Conservation (phyloP, 116 monocot genomes). For the Phalaenopsis hybrid region DNA sequence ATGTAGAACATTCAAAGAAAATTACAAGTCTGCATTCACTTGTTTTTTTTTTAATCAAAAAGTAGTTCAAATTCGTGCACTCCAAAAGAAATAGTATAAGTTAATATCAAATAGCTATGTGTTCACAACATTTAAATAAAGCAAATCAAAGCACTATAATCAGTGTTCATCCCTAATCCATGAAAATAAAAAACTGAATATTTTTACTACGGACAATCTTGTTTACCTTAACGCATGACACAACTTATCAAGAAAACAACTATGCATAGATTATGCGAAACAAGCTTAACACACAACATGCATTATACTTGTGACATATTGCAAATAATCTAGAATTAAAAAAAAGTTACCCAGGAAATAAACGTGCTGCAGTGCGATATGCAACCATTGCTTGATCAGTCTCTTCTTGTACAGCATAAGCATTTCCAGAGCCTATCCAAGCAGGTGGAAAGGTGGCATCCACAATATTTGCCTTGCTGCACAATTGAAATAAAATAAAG, state of each 20-base stretch:
- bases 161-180: not conserved
- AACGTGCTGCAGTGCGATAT: slow-evolving; percentile 79
- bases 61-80: not conserved
- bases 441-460: slow-evolving; percentile 93
- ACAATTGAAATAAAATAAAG: slow-evolving; percentile 2
- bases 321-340: not conserved
- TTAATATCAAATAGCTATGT: not conserved
- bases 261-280: not conserved
- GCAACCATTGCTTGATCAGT: slow-evolving; percentile 90
- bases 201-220: not conserved
- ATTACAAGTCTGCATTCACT: too few relatives aligned
- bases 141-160: not conserved
- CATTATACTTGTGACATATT: not conserved
- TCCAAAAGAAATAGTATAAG: not conserved
- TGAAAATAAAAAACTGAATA: not conserved
- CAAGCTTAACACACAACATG: not conserved
- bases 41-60: too few relatives aligned
- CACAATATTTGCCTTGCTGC: slow-evolving; percentile 80
- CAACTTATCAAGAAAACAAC: not conserved
- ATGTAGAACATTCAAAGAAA: too few relatives aligned
- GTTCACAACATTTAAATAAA: not conserved
- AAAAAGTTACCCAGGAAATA: slow-evolving; percentile 82
- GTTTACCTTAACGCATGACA: not conserved
- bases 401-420: slow-evolving; percentile 79
- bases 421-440: slow-evolving; percentile 84